Evolutionary conservation across 164 flowering plant species (phyloP).

Genomic region (Dillenia suffruticosa): DNA sequence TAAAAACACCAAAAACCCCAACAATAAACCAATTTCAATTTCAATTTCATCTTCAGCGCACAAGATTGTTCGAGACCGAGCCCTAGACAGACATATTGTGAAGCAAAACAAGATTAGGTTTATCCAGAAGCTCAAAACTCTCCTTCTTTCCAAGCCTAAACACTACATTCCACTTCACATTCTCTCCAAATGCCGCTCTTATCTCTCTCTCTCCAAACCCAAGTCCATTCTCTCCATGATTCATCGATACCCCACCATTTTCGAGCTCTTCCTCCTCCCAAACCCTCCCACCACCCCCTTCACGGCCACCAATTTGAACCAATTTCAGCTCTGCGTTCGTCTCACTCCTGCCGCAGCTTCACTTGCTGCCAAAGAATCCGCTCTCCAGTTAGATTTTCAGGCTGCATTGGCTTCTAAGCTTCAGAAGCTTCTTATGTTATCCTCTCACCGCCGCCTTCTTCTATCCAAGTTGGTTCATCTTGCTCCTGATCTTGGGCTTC

Average conservation of each 20-base stretch:
- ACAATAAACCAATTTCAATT: neutral
- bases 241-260: slow-evolving; percentile 73
- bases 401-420: slow-evolving; percentile 52
- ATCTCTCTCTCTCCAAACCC: slow-evolving; percentile 50
- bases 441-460: slow-evolving; percentile 72
- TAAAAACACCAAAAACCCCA: neutral
- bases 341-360: slow-evolving; percentile 65
- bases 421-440: slow-evolving; percentile 88
- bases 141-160: slow-evolving; percentile 85
- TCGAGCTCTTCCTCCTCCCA: slow-evolving; percentile 66
- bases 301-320: slow-evolving; percentile 25
- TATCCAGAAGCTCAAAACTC: slow-evolving; percentile 74
- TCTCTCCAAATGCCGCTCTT: slow-evolving; percentile 77
- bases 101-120: slow-evolving; percentile 75
- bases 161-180: slow-evolving; percentile 61
- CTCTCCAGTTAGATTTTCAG: slow-evolving; percentile 35
- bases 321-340: slow-evolving; percentile 62
- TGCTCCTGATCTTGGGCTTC: slow-evolving; percentile 92
- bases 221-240: slow-evolving; percentile 69
- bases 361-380: slow-evolving; percentile 47
- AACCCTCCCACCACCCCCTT: slow-evolving; percentile 37
- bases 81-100: slow-evolving; percentile 56
- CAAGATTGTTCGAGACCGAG: slow-evolving; percentile 50
- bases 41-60: slow-evolving; percentile 16
- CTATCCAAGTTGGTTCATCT: slow-evolving; percentile 80